Percentiles rank a stretch among this genome's conserved stretches.
phyloP scores from a whole-genome alignment of 2,329 filamentous ascomycete genomes.

The Fusarium sp. region DNA sequence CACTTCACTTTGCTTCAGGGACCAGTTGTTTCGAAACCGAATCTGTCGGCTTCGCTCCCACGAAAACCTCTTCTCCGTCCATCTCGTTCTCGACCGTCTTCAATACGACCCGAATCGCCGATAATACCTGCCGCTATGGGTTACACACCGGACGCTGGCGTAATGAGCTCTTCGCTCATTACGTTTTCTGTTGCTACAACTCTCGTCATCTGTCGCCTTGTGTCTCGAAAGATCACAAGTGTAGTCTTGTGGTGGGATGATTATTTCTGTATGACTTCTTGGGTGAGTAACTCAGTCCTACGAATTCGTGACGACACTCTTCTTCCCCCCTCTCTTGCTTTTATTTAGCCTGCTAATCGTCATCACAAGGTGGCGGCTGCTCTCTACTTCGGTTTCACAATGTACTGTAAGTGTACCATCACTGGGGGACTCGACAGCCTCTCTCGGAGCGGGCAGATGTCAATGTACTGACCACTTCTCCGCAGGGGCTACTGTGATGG shows the following conservation, averaged over 20 bases:
- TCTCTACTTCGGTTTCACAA: conserved; percentile 24
- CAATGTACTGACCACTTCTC: conserved; percentile 1
- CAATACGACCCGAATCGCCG: background rate
- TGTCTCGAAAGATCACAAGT: conserved; percentile 24
- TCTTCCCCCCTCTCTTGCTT: background rate
- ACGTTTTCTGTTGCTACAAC: conserved; percentile 14
- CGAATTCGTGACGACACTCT: background rate
- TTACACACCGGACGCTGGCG: conserved; percentile 20
- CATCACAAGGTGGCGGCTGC: conserved; percentile 4
- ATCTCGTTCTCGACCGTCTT: background rate
- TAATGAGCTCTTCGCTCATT: conserved; percentile 25
- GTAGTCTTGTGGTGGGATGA: conserved; percentile 28
- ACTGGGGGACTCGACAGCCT: background rate
- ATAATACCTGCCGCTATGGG: conserved; percentile 1
- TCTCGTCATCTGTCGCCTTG: conserved; percentile 18
- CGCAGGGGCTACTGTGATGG: conserved; percentile 22
- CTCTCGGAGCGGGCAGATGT: too few relatives aligned
- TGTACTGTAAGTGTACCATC: conserved; percentile 21
- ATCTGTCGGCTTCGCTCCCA: background rate
- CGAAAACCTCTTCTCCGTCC: background rate
- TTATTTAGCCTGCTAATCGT: background rate
- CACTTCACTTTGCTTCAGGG: background rate
- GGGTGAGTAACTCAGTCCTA: conserved; percentile 11
- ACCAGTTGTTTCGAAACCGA: background rate
- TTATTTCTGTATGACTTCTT: conserved; percentile 21